Evolutionary conservation across 306 rosid species (phyloP), one percentile per base, ranked within the genome.

Genomic region (Fagus crenata): DNA sequence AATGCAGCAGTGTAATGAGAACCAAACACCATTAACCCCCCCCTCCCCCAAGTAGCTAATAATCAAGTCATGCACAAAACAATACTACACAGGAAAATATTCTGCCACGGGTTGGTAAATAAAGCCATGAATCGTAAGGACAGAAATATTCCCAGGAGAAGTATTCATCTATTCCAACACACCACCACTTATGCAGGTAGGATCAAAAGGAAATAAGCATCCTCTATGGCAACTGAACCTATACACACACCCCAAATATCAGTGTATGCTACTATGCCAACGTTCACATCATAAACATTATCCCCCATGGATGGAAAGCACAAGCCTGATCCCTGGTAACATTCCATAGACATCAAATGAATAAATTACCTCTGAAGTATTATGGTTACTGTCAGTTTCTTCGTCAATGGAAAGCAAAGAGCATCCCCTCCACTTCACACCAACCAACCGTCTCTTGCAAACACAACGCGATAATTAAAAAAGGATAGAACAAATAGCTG

Each of bases 371-470:
- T 90, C 88, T 65, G 36, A 80, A 56, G 82, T 75, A 86, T 71
- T 81, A 90, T 43, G 75, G 84, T 85, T 87, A 90, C 81, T 72
- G 89, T 87, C 92, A 95, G 76, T 84, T 79, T 89, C 92, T 89
- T 89, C 90, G 28, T 72, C 91, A 89, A 83, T 83, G 89, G 86
- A 88, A 86, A 88, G 93, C 92, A 87, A 86, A 88, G 92, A 86
- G 81, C 83, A 84, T 88, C 84, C 83, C 87, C 89, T 87, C 89
- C 92, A 91, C 96, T 92, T 88, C 92, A 87, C 97, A 92, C 90
- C 98, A 89, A 87, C 31, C 71, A 67, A 67, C 92, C 74, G 77
- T 72, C 96, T 96, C 98, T 96, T 96, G 99, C 99, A 96, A 91
- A 87, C 93, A 96, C 92, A 96, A 91, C 75, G 80, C 80, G 86